Percentiles rank a stretch among this genome's conserved stretches.
These are phyloP conservation scores for Corymbia citriodora DNA, from an alignment of 441 rosid species.

Conservation along the genomic window DNA sequence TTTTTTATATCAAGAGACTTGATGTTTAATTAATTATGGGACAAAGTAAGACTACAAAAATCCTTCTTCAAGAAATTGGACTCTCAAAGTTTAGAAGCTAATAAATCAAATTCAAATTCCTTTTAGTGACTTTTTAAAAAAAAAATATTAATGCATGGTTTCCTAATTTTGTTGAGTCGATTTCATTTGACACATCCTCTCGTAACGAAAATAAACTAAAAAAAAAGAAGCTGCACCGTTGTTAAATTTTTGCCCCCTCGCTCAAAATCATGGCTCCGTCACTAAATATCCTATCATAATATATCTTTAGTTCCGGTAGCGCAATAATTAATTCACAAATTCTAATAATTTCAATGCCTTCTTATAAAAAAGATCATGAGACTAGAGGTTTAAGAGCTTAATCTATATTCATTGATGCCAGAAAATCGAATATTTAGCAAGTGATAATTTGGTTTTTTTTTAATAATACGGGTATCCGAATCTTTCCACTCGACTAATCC, in stretches of 20 bases:
- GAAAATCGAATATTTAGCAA: background rate
- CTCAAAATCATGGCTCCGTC: background rate
- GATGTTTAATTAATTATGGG: background rate
- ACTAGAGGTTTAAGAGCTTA: background rate
- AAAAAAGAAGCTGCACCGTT: background rate
- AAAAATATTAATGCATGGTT: background rate
- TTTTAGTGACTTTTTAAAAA: background rate
- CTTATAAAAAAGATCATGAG: background rate
- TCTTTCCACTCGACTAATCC: background rate
- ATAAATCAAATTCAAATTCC: background rate
- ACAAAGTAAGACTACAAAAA: background rate
- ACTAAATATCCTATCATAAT: background rate
- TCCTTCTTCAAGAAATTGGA: background rate
- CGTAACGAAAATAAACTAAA: background rate
- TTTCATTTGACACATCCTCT: background rate
- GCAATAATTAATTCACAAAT: background rate
- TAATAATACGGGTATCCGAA: background rate
- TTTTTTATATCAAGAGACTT: background rate
- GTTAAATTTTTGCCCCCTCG: background rate
- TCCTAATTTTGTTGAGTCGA: background rate
- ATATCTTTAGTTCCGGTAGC: background rate
- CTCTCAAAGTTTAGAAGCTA: background rate
- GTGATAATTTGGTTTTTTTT: background rate
- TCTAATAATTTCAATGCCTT: background rate
- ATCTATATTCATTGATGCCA: too few relatives aligned